Evolutionary conservation across 169 alveolate species (phyloP), one percentile per base, ranked within the genome.

Genomic region (Blepharisma undulans): DNA sequence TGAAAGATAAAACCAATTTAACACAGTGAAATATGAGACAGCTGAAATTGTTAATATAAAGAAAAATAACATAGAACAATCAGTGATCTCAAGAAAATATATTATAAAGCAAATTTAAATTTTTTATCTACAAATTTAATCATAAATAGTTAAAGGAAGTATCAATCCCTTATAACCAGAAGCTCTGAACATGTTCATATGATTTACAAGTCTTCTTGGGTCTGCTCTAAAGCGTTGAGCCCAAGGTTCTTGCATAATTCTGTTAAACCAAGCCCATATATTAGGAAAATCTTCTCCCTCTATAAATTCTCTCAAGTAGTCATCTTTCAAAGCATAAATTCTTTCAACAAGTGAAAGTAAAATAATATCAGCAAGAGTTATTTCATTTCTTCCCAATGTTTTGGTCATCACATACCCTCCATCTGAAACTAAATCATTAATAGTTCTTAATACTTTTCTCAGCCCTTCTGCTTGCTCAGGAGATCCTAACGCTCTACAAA

Each of bases 321-420:
- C 33, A 27, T 86, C 72, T 66, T 72, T 60, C 22, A 7, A 86
- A 22, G 72, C 80, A 60, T 10, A 7, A 29, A 61, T 21, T 86
- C 91, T 86, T 36, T 86, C 91, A 19, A 71, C 84, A 86, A 29
- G 18, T 5, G 91, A 85, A 21, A 86, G 34, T 4, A 86, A n/a
- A 14, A 72, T 72, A 21, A 86, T 2, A 72, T 86, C 91, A 71
- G 91, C 91, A 2, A 86, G 25, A 30, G 91, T 86, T 6, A 86
- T 8, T 72, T 86, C 84, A 72, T 86, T 86, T 72, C 36, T 86
- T 3, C 66, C 66, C 22, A 86, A 8, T 6, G 4, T 25, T 71
- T 61, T 71, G 29, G 27, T 5, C 91, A 86, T 86, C 8, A 72
- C 1, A 32, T 4, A 86, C 8, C 60, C 29, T 86, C 91, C 91